Evolutionary conservation across 1,284 basidiomycete genomes (phyloP), one percentile per base, ranked within the genome.

Genomic region (Entoloma clypeatum): DNA sequence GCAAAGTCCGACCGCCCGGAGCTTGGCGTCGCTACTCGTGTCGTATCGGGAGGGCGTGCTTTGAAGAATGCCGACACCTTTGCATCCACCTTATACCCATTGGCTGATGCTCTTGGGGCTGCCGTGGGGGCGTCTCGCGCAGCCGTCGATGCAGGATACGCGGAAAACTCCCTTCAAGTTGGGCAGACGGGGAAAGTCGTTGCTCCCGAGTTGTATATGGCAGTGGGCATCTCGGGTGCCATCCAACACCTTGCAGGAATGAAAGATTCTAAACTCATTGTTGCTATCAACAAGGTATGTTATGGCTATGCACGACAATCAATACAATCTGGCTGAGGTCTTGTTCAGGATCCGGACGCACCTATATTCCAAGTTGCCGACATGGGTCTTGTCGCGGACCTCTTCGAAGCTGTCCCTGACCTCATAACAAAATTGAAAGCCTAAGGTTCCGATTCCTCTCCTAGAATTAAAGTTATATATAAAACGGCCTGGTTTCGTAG

Each of bases 301-400:
- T 19, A 14, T 30, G 8, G 41, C 34, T 1, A 7, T 23, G 32
- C 11, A 23, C 17, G 36, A 5, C 40, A 33, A 23, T 39, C 7
- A 41, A 23, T 26, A 6, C 40, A 17, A 29, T 34, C 24, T 39
- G 41, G 41, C 44, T 58, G n/a, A 58, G 46, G 42, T 40, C 23
- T 38, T 36, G 36, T 46, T 14, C 52, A 92, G 90, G 95, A 98
- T 61, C 76, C 92, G 35, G 95, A 99, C 59, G 96, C 96, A 11
- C 96, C 96, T 4, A 99, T 99, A 60, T 98, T 98, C 81, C 95
- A 99, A 68, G 86, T 99, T 1, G 96, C 96, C 25, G 96, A 99
- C 63, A 78, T 88, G 13, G 96, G 96, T 4, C 79, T 99, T 16
- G 94, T 98, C 3, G 95, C 80, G 41, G 93, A 96, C 61, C 70